phyloP scores from a whole-genome alignment of 139 green algal genomes.

The Edaphochlamys debaryana region DNA sequence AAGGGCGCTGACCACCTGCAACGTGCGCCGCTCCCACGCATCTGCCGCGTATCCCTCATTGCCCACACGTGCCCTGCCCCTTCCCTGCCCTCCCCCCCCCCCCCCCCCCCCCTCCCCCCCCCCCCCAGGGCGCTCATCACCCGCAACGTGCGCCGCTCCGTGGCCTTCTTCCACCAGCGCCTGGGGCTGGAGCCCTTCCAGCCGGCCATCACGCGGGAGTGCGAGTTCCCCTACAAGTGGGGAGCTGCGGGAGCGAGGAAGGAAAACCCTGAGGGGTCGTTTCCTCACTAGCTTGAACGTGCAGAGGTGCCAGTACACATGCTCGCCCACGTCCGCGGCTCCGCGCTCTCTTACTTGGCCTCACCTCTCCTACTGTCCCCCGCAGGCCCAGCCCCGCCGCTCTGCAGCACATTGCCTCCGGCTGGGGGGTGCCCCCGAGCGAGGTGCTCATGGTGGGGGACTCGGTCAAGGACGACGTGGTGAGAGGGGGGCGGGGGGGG shows the following conservation, averaged over 20 bases:
- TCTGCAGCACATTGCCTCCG: slow-evolving; percentile 84
- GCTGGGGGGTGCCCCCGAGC: slow-evolving; percentile 70
- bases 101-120: not conserved
- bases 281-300: too few species aligned
- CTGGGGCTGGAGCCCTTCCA: slow-evolving; percentile 63
- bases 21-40: slow-evolving; percentile 61
- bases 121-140: slow-evolving; percentile 72
- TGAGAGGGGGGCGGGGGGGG: not conserved
- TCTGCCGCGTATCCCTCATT: not conserved
- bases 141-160: slow-evolving; percentile 66
- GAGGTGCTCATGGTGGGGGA: slow-evolving; percentile 90
- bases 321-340: too few species aligned
- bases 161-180: slow-evolving; percentile 33
- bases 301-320: too few species aligned
- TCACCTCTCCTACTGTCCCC: not conserved
- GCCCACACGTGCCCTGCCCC: not conserved
- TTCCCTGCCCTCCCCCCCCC: not conserved
- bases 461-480: slow-evolving; percentile 80
- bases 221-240: slow-evolving; percentile 71
- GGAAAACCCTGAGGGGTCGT: too few species aligned
- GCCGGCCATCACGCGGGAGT: slow-evolving; percentile 80
- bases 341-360: not conserved
- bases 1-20: slow-evolving; percentile 78
- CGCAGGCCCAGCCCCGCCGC: slow-evolving; percentile 68
- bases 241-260: not conserved